phyloP scores from a whole-genome alignment of 2,329 filamentous ascomycete species.

The Beauveria australis region DNA sequence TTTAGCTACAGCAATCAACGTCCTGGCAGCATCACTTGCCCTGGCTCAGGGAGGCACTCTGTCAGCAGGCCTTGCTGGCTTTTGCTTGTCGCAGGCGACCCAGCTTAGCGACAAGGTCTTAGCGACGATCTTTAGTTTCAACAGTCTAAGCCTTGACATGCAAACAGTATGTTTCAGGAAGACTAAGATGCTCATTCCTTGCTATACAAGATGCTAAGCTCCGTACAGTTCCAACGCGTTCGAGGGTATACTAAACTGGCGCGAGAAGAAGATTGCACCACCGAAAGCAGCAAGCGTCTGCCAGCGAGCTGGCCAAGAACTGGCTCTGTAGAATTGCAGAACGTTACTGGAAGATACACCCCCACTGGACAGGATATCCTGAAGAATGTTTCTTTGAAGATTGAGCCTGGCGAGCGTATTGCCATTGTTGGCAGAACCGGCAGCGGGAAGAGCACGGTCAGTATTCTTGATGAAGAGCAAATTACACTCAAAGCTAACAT shows the following conservation, averaged over 20 bases:
- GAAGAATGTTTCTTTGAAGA: conserved; percentile 40
- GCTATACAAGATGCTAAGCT: neutral
- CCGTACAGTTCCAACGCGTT: conserved; percentile 37
- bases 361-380: conserved; percentile 38
- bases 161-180: conserved; percentile 36
- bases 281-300: conserved; percentile 28
- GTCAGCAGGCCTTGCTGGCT: conserved; percentile 44
- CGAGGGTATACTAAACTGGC: conserved; percentile 38
- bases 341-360: conserved; percentile 41
- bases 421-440: conserved; percentile 75
- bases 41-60: conserved; percentile 24
- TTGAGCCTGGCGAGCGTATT: conserved; percentile 61
- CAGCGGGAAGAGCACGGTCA: conserved; percentile 73
- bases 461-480: conserved; percentile 16
- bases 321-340: conserved; percentile 39
- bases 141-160: conserved; percentile 42
- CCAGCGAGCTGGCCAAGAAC: conserved; percentile 37
- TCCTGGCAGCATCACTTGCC: neutral
- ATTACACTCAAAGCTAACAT: conserved; percentile 11
- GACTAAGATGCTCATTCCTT: neutral
- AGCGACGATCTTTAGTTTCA: conserved; percentile 41
- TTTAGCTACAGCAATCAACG: neutral
- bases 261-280: conserved; percentile 31
- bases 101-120: conserved; percentile 45
- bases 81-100: conserved; percentile 48